Evolutionary conservation across 108 stramenopile species (phyloP), one percentile per base, ranked within the genome.

Genomic region (Mediolabrus comicus): DNA sequence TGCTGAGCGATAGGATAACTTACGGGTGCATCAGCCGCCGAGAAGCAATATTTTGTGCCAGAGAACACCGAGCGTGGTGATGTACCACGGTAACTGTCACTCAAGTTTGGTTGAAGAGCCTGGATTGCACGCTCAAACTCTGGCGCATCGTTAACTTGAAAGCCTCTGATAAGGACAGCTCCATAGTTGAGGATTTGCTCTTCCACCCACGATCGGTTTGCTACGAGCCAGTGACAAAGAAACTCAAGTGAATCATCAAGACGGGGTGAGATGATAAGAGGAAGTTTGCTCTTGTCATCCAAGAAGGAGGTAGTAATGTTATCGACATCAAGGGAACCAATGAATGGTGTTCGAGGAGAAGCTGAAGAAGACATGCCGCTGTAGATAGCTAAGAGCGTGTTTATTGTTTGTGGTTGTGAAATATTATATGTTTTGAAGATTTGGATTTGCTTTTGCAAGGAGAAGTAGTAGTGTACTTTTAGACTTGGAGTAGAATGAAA

Each of bases 81-180:
- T 8, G 83, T 83, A 55, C 83, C 83, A n/a, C 74, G 74, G 54
- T 83, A 83, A 3, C 28, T 33, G 30, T 83, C 53, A 33, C 51
- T 53, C 34, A 83, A 65, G n/a, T 71, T 61, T n/a, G 83, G 78
- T 33, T 83, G 33, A 24, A 66, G 54, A 13, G 77, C 34, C 22
- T 31, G 25, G 16, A 54, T 34, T 16, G 68, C 64, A 12, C 35
- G 24, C 59, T 79, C 78, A 35, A 80, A 36, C 8, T 79, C 75
- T 14, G 57, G 33, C 4, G 75, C 64, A 13, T 49, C 32, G 29
- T 57, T 39, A 16, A 78, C 16, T 13, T 65, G 27, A 58, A 86
- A 86, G 11, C 82, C 82, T 53, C 84, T 68, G 34, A 83, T 53
- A 2, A 86, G 65, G 27, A 86, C 79, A 3, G 82, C 84, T 2